Base-by-base conservation (phyloP, 257 asterid species). In the Nicotiana tabacum region DNA sequence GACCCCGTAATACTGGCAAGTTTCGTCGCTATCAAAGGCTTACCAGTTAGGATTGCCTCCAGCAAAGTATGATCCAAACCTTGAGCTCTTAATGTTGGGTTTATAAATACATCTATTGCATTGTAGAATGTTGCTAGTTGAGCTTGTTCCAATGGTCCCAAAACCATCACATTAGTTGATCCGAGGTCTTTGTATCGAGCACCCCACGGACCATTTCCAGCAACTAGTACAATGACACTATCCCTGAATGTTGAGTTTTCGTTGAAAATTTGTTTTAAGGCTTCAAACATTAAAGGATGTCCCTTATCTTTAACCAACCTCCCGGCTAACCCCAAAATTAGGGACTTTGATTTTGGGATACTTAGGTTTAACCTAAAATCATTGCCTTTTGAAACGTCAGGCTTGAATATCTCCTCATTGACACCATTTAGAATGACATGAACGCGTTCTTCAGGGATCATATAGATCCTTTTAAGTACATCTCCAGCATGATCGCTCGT, bases 191-290 rank as follows among this genome's bases (percentile, higher is more conserved):
- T 90, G 89, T 92, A 93, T 84, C 95, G 83, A 6, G 72, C 81
- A 29, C 90, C 90, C 98, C 98, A 92, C 0, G 98, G 98, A 62
- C 98, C 98, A 82, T 91, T 93, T 82, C 98, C 98, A 2, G 94
- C 97, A 67, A 92, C 97, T 12, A 93, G 81, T 62, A 93, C 88
- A 55, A 81, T 57, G 11, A 93, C 92, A 60, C 81, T 82, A 1
- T 88, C 88, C 80, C 70, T 68, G 43, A 93, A 87, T 16, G 83
- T 83, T 24, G 87, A 83, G 69, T 89, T 88, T 51, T 90, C 96
- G 0, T 13, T 78, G 80, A 91, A 90, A 51, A 93, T 85, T 81
- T 92, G 95, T 72, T 86, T 88, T 24, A 92, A 82, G 17, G 95
- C 94, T 85, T 92, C 93, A 30, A 87, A 91, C 83, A 91, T 88